Conservation (phyloP, 148 eudicot species). For the Limonium bicolor region DNA sequence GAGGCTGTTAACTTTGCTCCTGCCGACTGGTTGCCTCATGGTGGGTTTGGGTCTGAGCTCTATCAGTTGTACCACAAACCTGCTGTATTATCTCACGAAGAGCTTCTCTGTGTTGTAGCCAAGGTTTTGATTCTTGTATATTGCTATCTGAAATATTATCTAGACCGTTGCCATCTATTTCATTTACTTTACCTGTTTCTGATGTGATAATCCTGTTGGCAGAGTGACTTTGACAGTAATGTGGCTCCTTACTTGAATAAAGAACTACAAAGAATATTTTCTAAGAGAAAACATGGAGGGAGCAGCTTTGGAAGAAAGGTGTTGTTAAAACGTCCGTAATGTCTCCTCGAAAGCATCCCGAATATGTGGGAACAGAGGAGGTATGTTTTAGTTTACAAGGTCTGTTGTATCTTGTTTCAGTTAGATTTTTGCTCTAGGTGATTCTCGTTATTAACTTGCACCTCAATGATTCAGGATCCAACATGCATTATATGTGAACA, state of each 20-base stretch:
- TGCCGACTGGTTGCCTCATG: conserved; percentile 99
- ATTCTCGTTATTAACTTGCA: conserved; percentile 2
- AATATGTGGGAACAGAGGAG: conserved; percentile 87
- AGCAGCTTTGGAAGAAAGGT: conserved; percentile 85
- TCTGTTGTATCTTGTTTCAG: not conserved
- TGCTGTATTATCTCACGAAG: conserved; percentile 94
- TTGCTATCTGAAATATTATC: no score
- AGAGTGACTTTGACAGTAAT: conserved; percentile 63
- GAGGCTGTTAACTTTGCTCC: conserved; percentile 99
- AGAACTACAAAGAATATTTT: conserved; percentile 58
- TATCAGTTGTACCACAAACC: conserved; percentile 79
- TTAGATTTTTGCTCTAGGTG: not conserved
- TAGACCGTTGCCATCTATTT: no score
- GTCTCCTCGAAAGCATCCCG: conserved; percentile 66
- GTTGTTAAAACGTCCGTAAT: conserved; percentile 55
- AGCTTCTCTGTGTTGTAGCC: conserved; percentile 84
- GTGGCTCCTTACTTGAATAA: conserved; percentile 53
- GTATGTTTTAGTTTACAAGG: no score
- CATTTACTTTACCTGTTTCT: conserved; percentile 3
- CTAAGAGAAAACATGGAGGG: conserved; percentile 74
- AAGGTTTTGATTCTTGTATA: conserved; percentile 54
- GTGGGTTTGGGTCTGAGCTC: conserved; percentile 88
- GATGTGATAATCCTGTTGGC: conserved; percentile 15
- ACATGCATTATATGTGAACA: conserved; percentile 92
- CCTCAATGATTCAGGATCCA: conserved; percentile 52